A percentile compares a stretch with the other conserved stretches of the same genome.
phyloP scores from a whole-genome alignment of 2,329 filamentous ascomycete genomes.

The Triangularia setosa region DNA sequence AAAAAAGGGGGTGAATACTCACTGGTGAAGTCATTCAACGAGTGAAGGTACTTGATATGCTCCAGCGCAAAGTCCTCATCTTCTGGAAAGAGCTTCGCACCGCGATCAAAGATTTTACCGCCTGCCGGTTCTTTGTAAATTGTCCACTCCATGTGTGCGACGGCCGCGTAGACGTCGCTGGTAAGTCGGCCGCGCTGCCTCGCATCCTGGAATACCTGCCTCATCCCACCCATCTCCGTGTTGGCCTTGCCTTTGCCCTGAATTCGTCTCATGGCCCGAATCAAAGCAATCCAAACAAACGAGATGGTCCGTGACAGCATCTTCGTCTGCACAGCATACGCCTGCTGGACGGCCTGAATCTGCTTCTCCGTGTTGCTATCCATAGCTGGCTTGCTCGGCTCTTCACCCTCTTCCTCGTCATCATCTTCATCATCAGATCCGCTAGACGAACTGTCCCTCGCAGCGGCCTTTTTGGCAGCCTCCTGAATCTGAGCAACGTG shows the following conservation, averaged over 20 bases:
- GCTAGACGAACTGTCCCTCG: slow-evolving; percentile 13
- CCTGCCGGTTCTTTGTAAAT: slow-evolving; percentile 93
- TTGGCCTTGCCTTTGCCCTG: slow-evolving; percentile 74
- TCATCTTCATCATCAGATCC: slow-evolving; percentile 35
- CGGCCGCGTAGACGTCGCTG: slow-evolving; percentile 91
- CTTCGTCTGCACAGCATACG: slow-evolving; percentile 68
- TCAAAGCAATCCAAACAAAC: slow-evolving; percentile 90
- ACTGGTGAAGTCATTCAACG: slow-evolving; percentile 91
- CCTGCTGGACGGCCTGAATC: slow-evolving; percentile 58
- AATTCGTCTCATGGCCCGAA: slow-evolving; percentile 88
- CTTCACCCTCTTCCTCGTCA: slow-evolving; percentile 51
- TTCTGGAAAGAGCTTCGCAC: slow-evolving; percentile 87
- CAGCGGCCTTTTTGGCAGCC: slow-evolving; percentile 37
- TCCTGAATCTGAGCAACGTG: slow-evolving; percentile 57
- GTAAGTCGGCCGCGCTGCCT: slow-evolving; percentile 82
- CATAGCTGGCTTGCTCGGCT: slow-evolving; percentile 37
- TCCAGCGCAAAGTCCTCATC: slow-evolving; percentile 92
- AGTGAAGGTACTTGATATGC: slow-evolving; percentile 91
- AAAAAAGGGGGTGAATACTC: slow-evolving; percentile 41
- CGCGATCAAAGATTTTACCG: slow-evolving; percentile 92
- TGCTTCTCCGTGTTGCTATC: slow-evolving; percentile 62
- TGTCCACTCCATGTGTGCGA: slow-evolving; percentile 88
- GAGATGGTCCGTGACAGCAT: slow-evolving; percentile 82
- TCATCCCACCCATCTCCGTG: slow-evolving; percentile 61
- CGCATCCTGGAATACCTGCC: slow-evolving; percentile 86